Conservation (phyloP, 2,329 filamentous ascomycete species). For the Sarocladium brachiariae region DNA sequence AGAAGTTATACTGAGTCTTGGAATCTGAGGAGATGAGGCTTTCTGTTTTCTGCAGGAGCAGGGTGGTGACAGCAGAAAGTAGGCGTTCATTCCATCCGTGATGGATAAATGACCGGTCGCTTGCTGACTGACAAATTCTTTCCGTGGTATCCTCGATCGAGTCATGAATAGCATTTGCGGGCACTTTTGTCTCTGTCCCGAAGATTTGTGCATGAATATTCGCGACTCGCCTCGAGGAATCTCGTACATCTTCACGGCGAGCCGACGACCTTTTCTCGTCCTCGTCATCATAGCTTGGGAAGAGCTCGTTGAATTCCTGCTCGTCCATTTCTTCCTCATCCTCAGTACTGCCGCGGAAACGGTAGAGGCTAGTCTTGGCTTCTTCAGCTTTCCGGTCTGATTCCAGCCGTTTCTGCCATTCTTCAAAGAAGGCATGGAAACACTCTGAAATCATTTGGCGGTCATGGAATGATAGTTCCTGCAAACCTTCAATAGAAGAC, state of each 20-base stretch:
- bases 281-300: constrained; percentile 61
- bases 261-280: constrained; percentile 23
- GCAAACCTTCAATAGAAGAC: constrained; percentile 40
- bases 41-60: constrained; percentile 54
- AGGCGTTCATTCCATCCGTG: constrained; percentile 43
- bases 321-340: constrained; percentile 69
- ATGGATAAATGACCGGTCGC: constrained; percentile 19
- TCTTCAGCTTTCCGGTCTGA: constrained; percentile 70
- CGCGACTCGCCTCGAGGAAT: constrained; percentile 11
- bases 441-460: constrained; percentile 55
- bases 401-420: constrained; percentile 74
- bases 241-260: background rate
- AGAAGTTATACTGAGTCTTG: constrained; percentile 69
- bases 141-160: constrained; percentile 27
- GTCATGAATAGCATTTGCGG: constrained; percentile 33
- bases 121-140: background rate
- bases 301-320: constrained; percentile 71
- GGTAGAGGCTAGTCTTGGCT: constrained; percentile 70
- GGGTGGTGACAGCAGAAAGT: constrained; percentile 59
- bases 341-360: constrained; percentile 70
- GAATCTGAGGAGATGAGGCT: constrained; percentile 31
- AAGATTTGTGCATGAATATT: constrained; percentile 9
- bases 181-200: constrained; percentile 25
- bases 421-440: constrained; percentile 66
- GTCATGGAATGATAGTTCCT: constrained; percentile 31